Evolutionary conservation across 1,284 basidiomycete genomes (phyloP), one percentile per base, ranked within the genome.

Genomic region (Fomitopsis palustris): DNA sequence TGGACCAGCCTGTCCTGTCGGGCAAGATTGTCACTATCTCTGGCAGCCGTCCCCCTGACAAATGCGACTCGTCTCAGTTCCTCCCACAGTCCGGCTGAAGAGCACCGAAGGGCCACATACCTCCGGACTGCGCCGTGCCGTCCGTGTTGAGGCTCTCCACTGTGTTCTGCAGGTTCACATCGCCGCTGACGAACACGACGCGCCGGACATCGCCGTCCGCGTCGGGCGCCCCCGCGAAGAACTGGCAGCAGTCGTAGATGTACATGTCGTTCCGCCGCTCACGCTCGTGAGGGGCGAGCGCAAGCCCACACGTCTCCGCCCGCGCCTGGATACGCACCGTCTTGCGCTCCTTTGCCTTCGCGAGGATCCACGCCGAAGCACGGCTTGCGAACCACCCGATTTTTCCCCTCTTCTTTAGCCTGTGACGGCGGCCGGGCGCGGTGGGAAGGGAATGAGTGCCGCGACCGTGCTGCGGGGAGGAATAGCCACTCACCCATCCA

Each of bases 191-290:
- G 43, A 91, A 67, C 55, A 81, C 63, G 29, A 75, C 74, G 35
- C 58, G 54, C 6, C 67, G 69, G 35, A 9, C 16, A 14, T 10
- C 12, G 12, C 35, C 35, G 3, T 37, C 35, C 31, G 7, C 12
- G 35, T 9, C 35, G 35, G 35, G 35, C 42, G 62, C 66, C 19
- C 59, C 57, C 38, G 57, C 57, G 67, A 86, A 90, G 69, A 83
- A 88, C 62, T 78, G 72, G 65, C 85, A 88, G 65, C 90, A 92
- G 68, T 91, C 89, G 45, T 88, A 72, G 64, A 92, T 90, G 31
- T 85, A 72, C 52, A 78, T 77, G 67, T 92, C 90, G 65, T 90
- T 90, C 58, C 61, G 61, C 49, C 68, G 67, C 21, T 56, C 37
- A 8, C 39, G 56, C 42, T 65, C 43, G 45, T 49, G 25, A 8